phyloP scores from a whole-genome alignment of 2,329 filamentous ascomycete genomes.

The Scedosporium dehoogii region DNA sequence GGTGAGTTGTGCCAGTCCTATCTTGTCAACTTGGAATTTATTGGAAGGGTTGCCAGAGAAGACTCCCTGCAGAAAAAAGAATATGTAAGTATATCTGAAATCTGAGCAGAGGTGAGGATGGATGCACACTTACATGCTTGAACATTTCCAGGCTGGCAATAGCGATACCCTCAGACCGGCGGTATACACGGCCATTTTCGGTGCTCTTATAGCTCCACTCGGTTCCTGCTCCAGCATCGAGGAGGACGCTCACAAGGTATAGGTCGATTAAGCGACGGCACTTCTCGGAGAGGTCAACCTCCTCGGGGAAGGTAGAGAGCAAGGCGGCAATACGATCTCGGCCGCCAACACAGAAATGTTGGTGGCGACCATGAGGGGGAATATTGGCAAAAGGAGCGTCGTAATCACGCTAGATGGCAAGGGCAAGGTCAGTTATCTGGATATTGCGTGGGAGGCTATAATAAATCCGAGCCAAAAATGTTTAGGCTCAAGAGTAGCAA shows the following conservation, averaged over 20 bases:
- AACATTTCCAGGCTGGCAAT: slow-evolving; percentile 79
- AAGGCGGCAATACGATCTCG: slow-evolving; percentile 64
- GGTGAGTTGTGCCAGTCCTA: slow-evolving; percentile 65
- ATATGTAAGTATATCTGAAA: background rate
- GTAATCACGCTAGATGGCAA: slow-evolving; percentile 37
- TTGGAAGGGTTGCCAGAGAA: slow-evolving; percentile 78
- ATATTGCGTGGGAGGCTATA: no score
- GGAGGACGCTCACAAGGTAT: slow-evolving; percentile 68
- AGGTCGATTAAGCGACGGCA: slow-evolving; percentile 68
- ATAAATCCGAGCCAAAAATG: no score
- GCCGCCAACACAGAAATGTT: slow-evolving; percentile 76
- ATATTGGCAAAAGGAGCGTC: slow-evolving; percentile 52
- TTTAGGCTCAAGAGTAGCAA: background rate
- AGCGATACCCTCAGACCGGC: slow-evolving; percentile 80
- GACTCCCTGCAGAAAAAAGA: slow-evolving; percentile 45
- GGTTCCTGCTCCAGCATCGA: slow-evolving; percentile 83
- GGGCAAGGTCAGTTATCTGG: background rate
- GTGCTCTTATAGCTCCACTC: slow-evolving; percentile 89
- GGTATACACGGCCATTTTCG: slow-evolving; percentile 74
- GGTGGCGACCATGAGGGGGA: slow-evolving; percentile 77
- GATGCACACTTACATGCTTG: slow-evolving; percentile 46
- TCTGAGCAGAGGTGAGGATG: background rate
- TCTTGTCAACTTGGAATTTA: slow-evolving; percentile 82
- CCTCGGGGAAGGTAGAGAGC: slow-evolving; percentile 56
- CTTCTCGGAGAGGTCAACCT: slow-evolving; percentile 61